Percentiles rank a stretch among this genome's conserved stretches.
These are phyloP conservation scores for Proteromonas lacertae DNA, from an alignment of 352 stramenopile species.

Conservation along the genomic window DNA sequence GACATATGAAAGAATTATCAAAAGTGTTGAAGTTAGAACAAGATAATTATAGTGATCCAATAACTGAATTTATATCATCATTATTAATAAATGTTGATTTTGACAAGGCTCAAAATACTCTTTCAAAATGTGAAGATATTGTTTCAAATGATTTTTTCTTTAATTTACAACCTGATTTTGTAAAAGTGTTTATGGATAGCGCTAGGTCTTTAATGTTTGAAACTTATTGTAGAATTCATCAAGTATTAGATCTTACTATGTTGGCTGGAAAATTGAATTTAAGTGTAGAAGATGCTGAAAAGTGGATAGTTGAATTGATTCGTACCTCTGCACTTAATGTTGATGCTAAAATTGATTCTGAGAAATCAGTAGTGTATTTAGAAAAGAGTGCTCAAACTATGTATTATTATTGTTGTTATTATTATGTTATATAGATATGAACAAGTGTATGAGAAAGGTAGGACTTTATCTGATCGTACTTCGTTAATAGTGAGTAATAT, in stretches of 20 bases:
- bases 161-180: neutral
- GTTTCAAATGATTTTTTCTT: constrained; percentile 2
- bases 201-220: constrained; percentile 1
- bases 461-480: too few relatives aligned
- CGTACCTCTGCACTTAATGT: neutral
- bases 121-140: neutral
- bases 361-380: too few relatives aligned
- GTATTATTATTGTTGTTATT: too few relatives aligned
- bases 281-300: constrained; percentile 1
- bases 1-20: neutral
- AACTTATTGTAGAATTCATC: constrained; percentile 1
- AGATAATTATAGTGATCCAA: neutral
- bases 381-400: too few relatives aligned
- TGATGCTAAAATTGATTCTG: constrained; percentile 1
- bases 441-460: too few relatives aligned
- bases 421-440: too few relatives aligned
- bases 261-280: constrained; percentile 1
- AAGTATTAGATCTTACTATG: neutral
- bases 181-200: constrained; percentile 1
- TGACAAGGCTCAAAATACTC: neutral
- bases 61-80: neutral
- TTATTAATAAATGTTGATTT: constrained; percentile 1
- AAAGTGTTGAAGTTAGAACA: neutral
- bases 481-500: too few relatives aligned
- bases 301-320: constrained; percentile 1